Evolutionary conservation across 768 basidiomycete genomes (phyloP).

Genomic region (Leccinum truebloodii): DNA sequence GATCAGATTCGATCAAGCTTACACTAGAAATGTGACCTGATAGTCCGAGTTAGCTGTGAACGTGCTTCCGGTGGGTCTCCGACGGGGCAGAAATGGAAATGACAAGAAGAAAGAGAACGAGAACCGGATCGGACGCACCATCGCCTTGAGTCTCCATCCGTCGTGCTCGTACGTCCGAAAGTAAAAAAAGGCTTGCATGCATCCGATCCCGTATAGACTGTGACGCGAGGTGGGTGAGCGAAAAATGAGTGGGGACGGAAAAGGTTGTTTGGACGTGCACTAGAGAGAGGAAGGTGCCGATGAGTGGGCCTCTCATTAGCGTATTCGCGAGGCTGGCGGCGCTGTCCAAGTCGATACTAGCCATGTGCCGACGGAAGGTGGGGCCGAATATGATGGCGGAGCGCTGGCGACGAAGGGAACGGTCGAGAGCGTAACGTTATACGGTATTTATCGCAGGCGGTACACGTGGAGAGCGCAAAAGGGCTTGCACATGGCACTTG

Average conservation of each 20-base stretch:
- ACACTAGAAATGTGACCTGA: slow-evolving; percentile 29
- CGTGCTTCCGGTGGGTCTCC: background rate
- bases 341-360: background rate
- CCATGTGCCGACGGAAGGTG: background rate
- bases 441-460: background rate
- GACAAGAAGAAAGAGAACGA: background rate
- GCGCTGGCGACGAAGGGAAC: too few relatives aligned
- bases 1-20: background rate
- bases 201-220: slow-evolving; percentile 32
- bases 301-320: slow-evolving; percentile 28
- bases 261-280: slow-evolving; percentile 3
- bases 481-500: background rate
- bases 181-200: slow-evolving; percentile 31
- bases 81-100: background rate
- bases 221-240: background rate
- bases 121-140: slow-evolving; percentile 14
- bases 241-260: background rate
- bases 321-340: slow-evolving; percentile 4
- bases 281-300: slow-evolving; percentile 28
- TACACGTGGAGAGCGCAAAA: background rate
- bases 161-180: slow-evolving; percentile 27
- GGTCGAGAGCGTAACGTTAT: background rate
- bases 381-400: background rate
- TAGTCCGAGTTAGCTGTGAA: background rate
- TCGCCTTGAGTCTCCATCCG: slow-evolving; percentile 19